Base-by-base conservation (phyloP, 768 basidiomycete genomes). In the Lactifluus pinguis region DNA sequence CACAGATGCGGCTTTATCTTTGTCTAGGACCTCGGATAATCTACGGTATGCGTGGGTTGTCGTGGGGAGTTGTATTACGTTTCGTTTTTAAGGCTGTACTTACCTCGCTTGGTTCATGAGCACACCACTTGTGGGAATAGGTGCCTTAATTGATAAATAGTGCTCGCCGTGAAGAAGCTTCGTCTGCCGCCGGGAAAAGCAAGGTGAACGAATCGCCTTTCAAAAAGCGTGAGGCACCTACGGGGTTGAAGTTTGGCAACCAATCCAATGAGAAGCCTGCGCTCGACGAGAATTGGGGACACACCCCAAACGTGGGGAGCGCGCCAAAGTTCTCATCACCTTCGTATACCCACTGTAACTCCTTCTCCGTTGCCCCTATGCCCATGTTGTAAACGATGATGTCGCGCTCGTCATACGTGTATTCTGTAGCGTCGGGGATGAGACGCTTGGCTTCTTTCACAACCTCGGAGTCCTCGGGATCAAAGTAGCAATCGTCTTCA, bases 91-190 rank as follows among this genome's bases (percentile, higher is more conserved):
- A 34, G 39, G 41, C 44, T 14, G n/a, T 49, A 59, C 76, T 47
- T 70, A 85, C 85, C 87, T 80, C 6, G 84, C 80, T 65, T 88
- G 78, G 69, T 80, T 95, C 34, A 92, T 78, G 21, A 98, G 76
- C 21, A 86, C 83, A 0, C 84, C 95, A 61, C 79, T 84, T 0
- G 92, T 92, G 0, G 95, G 95, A 61, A 98, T 89, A 0, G 89
- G 85, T 2, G 76, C 84, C 68, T 89, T 87, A 72, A 99, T 91
- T 62, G 83, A 80, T 66, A 99, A 76, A 72, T 92, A 98, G 69
- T 98, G 97, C 70, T 99, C 97, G 49, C 97, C 97, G 70, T 99
- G 97, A 17, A 99, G 81, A n/a, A 99, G 78, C 74, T 92, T 98
- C 50, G 94, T 92, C 92, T 93, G 47, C 13, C 14, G 17, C 32